Base-by-base conservation (phyloP, 345 rosid species). In the Sonneratia alba region DNA sequence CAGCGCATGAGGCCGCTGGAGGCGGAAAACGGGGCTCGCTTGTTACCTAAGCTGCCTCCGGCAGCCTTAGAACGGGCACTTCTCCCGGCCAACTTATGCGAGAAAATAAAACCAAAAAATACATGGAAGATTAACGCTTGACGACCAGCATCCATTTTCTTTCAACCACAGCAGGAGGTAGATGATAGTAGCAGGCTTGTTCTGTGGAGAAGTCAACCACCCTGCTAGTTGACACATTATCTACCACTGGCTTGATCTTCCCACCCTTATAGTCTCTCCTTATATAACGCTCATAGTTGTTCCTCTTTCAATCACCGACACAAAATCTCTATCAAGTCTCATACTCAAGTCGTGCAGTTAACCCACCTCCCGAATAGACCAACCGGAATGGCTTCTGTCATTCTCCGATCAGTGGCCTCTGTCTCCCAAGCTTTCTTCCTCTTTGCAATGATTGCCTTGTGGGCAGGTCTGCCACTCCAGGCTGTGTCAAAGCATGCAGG, bases 401-500 rank as follows among this genome's bases (percentile, higher is more conserved):
- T 22, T 59, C 64, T 37, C 56, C 27, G 18, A 4, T 62, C 8
- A n/a, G 48, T 51, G 34, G 14, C 63, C 18, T 66, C 64, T 3
- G 43, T 68, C 12, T 5, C 61, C 22, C 78, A 51, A 36, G 74
- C 75, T 22, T 9, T 63, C 21, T 49, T 74, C 32, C n/a, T 78
- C 57, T 12, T 59, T 59, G 67, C 76, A 21, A 65, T 78, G 36
- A 78, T 51, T 62, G 74, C 71, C 45, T 36, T 81, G 4, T 73
- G 72, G 72, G 75, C 55, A 70, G 68, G n/a, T 75, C 82, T 24
- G 77, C 73, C 27, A 34, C 21, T 36, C 64, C 34, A 22, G 32
- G 73, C 49, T 14, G 36, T 63, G 36, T 85, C 82, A 57, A 84
- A 82, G 72, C 83, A 86, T 72, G 75, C 81, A 36, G 79, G 79